phyloP scores from a whole-genome alignment of 129 eudicot species.

The Helianthus tuberosus region DNA sequence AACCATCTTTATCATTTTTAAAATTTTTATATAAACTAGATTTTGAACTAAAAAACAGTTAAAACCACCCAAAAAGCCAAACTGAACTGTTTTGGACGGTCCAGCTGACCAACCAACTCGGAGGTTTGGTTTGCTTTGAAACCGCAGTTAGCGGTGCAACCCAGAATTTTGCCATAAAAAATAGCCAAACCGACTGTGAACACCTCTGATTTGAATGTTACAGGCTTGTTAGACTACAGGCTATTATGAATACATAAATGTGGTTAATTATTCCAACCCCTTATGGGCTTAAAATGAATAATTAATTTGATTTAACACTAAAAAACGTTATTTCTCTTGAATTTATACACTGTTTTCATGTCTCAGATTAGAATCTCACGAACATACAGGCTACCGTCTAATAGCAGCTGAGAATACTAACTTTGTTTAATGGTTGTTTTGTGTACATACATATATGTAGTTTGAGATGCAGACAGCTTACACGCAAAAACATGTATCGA shows the following conservation, averaged over 20 bases:
- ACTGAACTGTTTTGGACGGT: too few relatives aligned
- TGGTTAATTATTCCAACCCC: not conserved
- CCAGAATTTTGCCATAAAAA: not conserved
- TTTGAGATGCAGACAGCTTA: conserved; percentile 20
- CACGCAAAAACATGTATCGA: not conserved
- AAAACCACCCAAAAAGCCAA: not conserved
- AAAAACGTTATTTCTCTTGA: not conserved
- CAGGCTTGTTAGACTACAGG: not conserved
- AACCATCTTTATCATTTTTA: not conserved
- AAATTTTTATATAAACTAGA: not conserved
- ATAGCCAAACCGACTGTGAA: not conserved
- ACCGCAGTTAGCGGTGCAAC: not conserved
- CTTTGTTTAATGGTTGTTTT: not conserved
- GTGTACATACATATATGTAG: conserved; percentile 19
- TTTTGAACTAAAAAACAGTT: not conserved
- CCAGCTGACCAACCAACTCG: too few relatives aligned
- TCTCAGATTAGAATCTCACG: conserved; percentile 74
- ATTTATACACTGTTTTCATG: conserved; percentile 16
- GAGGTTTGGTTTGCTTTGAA: not conserved
- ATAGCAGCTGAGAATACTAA: conserved; percentile 38
- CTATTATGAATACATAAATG: not conserved
- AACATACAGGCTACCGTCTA: conserved; percentile 52
- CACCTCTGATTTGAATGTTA: not conserved
- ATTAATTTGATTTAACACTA: not conserved
- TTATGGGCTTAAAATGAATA: not conserved